phyloP scores from a whole-genome alignment of 176 grass and related monocot species.

The Thinopyrum elongatum region DNA sequence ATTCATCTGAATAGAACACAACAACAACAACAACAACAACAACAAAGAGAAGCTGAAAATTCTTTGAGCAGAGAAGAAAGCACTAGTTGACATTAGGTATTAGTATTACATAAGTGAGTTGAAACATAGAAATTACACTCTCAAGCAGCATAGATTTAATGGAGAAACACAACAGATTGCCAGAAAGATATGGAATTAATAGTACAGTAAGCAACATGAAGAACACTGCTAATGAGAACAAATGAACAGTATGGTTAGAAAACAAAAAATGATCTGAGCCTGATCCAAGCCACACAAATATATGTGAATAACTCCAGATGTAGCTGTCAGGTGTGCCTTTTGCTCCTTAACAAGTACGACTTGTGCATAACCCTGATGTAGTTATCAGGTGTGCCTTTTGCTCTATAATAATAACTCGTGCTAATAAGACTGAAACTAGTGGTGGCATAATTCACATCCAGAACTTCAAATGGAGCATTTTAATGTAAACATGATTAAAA shows the following conservation, averaged over 20 bases:
- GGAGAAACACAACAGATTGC: background rate
- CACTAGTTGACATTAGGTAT: background rate
- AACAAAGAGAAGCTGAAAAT: background rate
- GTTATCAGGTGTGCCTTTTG: background rate
- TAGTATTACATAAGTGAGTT: background rate
- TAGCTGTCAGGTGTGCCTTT: background rate
- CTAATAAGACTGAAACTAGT: background rate
- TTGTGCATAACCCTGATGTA: conserved; percentile 8
- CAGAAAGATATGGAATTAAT: background rate
- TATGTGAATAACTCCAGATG: background rate
- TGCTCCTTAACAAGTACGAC: background rate
- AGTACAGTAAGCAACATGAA: background rate
- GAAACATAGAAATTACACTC: conserved; percentile 16
- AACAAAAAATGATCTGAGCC: background rate
- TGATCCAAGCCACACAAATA: background rate
- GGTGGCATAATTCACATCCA: conserved; percentile 4
- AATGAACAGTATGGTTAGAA: conserved; percentile 17
- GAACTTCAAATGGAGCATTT: background rate
- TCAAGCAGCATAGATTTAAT: background rate
- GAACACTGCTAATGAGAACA: background rate
- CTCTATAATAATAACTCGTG: conserved; percentile 4
- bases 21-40: background rate
- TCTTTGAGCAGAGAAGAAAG: conserved; percentile 7
- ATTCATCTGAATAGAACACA: conserved; percentile 8
- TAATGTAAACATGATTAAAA: background rate